Evolutionary conservation across 805 yeast species (phyloP).

Genomic region (Dipodascus albidus): DNA sequence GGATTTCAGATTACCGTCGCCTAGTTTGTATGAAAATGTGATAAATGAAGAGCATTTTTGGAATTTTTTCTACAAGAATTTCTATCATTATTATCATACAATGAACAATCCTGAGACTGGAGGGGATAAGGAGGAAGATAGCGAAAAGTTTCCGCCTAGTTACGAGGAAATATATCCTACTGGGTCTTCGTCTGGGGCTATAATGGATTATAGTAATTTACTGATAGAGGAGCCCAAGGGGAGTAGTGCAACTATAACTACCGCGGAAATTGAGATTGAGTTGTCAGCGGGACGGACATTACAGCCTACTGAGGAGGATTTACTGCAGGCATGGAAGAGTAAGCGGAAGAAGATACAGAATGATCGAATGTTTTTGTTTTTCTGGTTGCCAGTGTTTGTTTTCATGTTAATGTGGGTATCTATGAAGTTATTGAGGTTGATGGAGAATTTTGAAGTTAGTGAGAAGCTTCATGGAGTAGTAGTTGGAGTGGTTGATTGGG

Average conservation of each 20-base stretch:
- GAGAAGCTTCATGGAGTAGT: background rate
- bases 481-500: background rate
- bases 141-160: constrained; percentile 13
- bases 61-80: background rate
- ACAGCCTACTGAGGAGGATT: constrained; percentile 5
- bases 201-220: constrained; percentile 12
- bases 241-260: background rate
- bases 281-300: constrained; percentile 6
- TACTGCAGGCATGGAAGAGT: constrained; percentile 26
- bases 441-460: background rate
- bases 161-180: constrained; percentile 20
- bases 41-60: background rate
- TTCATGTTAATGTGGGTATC: constrained; percentile 24
- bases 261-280: constrained; percentile 2
- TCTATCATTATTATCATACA: background rate
- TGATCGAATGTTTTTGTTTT: constrained; percentile 76
- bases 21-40: background rate
- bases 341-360: constrained; percentile 35
- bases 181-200: constrained; percentile 8
- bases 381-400: constrained; percentile 78
- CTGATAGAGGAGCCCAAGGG: constrained; percentile 11
- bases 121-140: background rate
- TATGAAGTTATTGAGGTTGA: constrained; percentile 5
- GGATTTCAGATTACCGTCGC: background rate
- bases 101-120: background rate